phyloP scores from a whole-genome alignment of 2,329 filamentous ascomycete species.

The Anthostomella pinea region DNA sequence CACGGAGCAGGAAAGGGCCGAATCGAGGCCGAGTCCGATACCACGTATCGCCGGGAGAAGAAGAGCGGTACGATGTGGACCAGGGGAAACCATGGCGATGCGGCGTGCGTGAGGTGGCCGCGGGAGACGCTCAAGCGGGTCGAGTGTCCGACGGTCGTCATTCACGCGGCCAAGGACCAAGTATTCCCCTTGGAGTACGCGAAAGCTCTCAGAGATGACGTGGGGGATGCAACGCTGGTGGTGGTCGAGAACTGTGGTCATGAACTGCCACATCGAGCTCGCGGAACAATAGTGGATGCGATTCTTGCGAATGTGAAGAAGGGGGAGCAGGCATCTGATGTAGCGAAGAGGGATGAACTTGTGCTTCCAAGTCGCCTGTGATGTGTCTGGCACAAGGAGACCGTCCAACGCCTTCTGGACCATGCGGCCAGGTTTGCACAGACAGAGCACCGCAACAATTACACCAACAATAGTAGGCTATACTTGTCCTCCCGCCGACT shows the following conservation, averaged over 20 bases:
- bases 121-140: slow-evolving; percentile 22
- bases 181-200: slow-evolving; percentile 27
- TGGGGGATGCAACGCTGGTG: slow-evolving; percentile 21
- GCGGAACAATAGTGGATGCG: slow-evolving; percentile 2
- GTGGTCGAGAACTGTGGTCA: slow-evolving; percentile 14
- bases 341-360: no score
- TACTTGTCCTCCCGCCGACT: no score
- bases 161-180: slow-evolving; percentile 30
- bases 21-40: slow-evolving; percentile 13
- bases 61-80: slow-evolving; percentile 25
- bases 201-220: slow-evolving; percentile 22
- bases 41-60: slow-evolving; percentile 18
- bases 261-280: slow-evolving; percentile 33
- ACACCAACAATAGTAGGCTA: no score
- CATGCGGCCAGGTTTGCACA: no score
- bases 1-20: slow-evolving; percentile 14
- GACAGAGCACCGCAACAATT: no score
- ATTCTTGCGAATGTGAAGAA: slow-evolving; percentile 9
- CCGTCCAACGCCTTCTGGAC: no score
- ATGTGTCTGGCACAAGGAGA: no score
- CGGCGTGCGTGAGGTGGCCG: slow-evolving; percentile 22
- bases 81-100: slow-evolving; percentile 28
- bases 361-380: no score
- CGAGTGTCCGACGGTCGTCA: slow-evolving; percentile 26
- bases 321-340: no score